Percentiles rank a stretch among this genome's conserved stretches.
These are phyloP conservation scores for Septoria linicola DNA, from an alignment of 2,329 filamentous ascomycete genomes.

Conservation along the genomic window DNA sequence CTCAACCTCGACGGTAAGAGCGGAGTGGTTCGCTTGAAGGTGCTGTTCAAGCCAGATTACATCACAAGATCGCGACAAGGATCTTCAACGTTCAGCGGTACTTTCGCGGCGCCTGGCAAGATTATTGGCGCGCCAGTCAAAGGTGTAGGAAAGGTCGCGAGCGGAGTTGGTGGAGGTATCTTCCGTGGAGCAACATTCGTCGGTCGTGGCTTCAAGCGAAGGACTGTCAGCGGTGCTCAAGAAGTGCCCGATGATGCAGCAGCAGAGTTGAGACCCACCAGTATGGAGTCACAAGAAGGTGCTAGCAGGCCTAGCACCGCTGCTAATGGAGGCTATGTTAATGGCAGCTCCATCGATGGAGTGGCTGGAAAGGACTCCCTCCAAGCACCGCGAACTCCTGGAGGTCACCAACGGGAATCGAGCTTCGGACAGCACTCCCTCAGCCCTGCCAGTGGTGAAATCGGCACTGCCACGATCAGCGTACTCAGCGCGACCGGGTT, in stretches of 20 bases:
- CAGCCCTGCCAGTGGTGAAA: slow-evolving; percentile 48
- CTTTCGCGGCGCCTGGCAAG: slow-evolving; percentile 81
- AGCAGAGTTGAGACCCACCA: slow-evolving; percentile 33
- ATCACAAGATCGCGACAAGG: slow-evolving; percentile 83
- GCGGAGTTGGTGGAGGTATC: slow-evolving; percentile 71
- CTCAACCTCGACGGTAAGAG: slow-evolving; percentile 85
- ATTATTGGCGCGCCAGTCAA: slow-evolving; percentile 96
- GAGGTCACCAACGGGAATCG: slow-evolving; percentile 45
- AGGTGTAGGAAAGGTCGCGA: slow-evolving; percentile 75
- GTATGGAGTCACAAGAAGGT: slow-evolving; percentile 31
- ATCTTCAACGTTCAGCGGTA: slow-evolving; percentile 88
- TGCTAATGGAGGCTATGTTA: slow-evolving; percentile 22
- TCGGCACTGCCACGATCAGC: slow-evolving; percentile 76
- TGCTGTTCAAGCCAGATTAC: slow-evolving; percentile 92
- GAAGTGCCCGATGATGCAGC: slow-evolving; percentile 40
- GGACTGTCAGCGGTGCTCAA: slow-evolving; percentile 57
- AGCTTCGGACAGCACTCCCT: slow-evolving; percentile 42
- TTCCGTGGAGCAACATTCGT: slow-evolving; percentile 89
- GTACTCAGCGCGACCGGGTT: slow-evolving; percentile 77
- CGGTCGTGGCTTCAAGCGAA: slow-evolving; percentile 75
- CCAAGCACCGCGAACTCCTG: slow-evolving; percentile 34
- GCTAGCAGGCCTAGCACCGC: slow-evolving; percentile 24
- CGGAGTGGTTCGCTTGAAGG: slow-evolving; percentile 74
- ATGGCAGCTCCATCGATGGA: slow-evolving; percentile 28
- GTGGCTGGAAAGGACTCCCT: slow-evolving; percentile 26